Conservation (phyloP, 106 monocot species). For the Dactylorhiza incarnata region DNA sequence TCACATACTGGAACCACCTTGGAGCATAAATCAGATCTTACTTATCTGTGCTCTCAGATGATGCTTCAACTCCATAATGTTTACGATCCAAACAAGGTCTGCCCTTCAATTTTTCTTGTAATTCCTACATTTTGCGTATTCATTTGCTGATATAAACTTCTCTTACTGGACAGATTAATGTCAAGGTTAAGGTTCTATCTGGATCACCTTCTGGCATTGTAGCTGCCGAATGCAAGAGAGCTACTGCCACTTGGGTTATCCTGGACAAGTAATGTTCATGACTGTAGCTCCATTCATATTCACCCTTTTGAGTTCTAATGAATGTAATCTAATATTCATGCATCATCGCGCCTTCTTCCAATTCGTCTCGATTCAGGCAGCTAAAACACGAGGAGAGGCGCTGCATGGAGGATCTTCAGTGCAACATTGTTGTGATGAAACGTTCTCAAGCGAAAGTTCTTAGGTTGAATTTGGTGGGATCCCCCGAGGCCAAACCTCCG, state of each 20-base stretch:
- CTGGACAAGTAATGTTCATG: slow-evolving; percentile 70
- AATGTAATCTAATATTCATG: not conserved
- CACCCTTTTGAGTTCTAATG: too few relatives aligned
- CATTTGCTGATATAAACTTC: not conserved
- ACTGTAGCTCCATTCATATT: not conserved
- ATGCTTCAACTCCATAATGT: slow-evolving; percentile 80
- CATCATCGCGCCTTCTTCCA: not conserved
- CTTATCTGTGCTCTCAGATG: slow-evolving; percentile 80
- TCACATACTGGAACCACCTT: slow-evolving; percentile 33
- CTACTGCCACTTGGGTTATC: slow-evolving; percentile 86
- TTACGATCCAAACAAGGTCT: slow-evolving; percentile 82
- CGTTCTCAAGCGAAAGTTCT: slow-evolving; percentile 87
- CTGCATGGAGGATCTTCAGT: slow-evolving; percentile 87
- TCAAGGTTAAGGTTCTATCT: slow-evolving; percentile 81
- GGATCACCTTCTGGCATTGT: slow-evolving; percentile 89
- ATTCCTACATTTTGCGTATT: not conserved
- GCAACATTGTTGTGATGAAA: slow-evolving; percentile 95
- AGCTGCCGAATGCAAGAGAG: slow-evolving; percentile 73
- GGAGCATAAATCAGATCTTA: slow-evolving; percentile 79
- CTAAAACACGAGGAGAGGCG: slow-evolving; percentile 80
- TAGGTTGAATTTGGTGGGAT: slow-evolving; percentile 67
- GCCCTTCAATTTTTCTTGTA: not conserved
- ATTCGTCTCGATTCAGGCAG: slow-evolving; percentile 32
- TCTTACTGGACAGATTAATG: slow-evolving; percentile 48
- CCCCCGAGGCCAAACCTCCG: slow-evolving; percentile 44